Base-by-base conservation (phyloP, 2,329 filamentous ascomycete genomes). In the Pezicula rhizophila region DNA sequence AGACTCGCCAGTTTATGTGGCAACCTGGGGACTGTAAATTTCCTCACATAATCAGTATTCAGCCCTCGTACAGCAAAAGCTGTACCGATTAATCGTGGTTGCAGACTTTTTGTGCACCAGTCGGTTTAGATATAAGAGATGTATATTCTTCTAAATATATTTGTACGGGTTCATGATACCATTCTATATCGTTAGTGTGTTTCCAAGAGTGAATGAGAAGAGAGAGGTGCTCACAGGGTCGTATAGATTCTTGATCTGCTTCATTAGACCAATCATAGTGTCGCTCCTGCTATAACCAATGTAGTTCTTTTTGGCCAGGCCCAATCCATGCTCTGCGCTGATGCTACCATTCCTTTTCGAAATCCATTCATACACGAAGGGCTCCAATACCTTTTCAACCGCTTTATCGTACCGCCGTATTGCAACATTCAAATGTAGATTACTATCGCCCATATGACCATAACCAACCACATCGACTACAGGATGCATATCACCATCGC, bases 121-220 rank as follows among this genome's bases (percentile, higher is more conserved):
- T 15, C n/a, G 14, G 2, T 38, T 8, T 31, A 42, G 10, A 25
- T 42, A 42, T 25, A 15, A 42, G 10, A 42, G 25, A 28, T 26
- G 8, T 14, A n/a, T 25, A 20, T 25, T 12, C 20, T 15, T 49
- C 46, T 70, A 85, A 57, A 97, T 86, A 68, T 96, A 97, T 72
- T 97, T 97, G 76, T 97, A 97, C 1, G 92, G 92, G 71, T 96
- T 97, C 89, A 97, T 95, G 69, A 97, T 97, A 42, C 90, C 91
- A 59, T 96, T 96, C 89, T 95, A 61, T 18, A 55, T 54, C 35
- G 33, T 68, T 48, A 66, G 59, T 33, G 43, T 17, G 4, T 1
- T 31, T 31, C 7, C 7, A 59, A 31, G 14, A 17, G 23, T 23
- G 23, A 14, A n/a, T 5, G 12, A 10, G 5, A 26, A 18, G 35